Evolutionary conservation across 164 flowering plant genomes (phyloP).

Genomic region (Chimonanthus praecox): DNA sequence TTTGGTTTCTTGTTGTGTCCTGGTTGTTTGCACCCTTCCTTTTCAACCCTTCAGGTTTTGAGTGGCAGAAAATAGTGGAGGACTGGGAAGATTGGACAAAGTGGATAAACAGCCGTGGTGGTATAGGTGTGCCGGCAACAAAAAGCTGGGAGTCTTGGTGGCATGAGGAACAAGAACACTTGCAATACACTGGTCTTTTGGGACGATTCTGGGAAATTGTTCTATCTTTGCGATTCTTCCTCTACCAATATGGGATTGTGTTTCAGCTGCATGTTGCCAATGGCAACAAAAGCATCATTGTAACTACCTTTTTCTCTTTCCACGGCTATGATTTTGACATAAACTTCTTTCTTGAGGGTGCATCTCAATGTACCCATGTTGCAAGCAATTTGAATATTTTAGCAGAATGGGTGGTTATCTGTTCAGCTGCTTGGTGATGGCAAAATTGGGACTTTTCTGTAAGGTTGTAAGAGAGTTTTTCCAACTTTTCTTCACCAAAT

Average conservation of each 20-base stretch:
- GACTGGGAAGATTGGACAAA: slow-evolving; percentile 97
- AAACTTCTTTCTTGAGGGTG: background rate
- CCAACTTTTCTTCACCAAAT: background rate
- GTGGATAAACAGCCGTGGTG: slow-evolving; percentile 87
- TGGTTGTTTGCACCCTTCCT: slow-evolving; percentile 92
- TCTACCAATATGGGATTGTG: slow-evolving; percentile 91
- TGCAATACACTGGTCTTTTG: slow-evolving; percentile 52
- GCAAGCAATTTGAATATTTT: background rate
- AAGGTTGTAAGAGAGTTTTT: background rate
- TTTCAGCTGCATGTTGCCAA: slow-evolving; percentile 71
- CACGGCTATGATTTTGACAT: background rate
- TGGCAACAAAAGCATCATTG: slow-evolving; percentile 59
- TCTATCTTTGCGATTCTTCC: slow-evolving; percentile 72
- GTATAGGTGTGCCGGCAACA: slow-evolving; percentile 85
- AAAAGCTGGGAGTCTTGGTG: slow-evolving; percentile 99
- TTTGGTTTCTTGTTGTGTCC: slow-evolving; percentile 87
- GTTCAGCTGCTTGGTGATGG: background rate
- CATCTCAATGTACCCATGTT: background rate
- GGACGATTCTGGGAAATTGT: slow-evolving; percentile 77
- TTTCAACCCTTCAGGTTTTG: slow-evolving; percentile 96
- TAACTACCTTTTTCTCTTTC: slow-evolving; percentile 18
- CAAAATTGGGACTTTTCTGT: background rate
- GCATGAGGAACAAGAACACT: slow-evolving; percentile 97
- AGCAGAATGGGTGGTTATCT: background rate
- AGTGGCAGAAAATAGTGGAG: slow-evolving; percentile 98